These are phyloP conservation scores for Leishmania guyanensis DNA, from an alignment of 208 protist species.

Conservation along the genomic window DNA sequence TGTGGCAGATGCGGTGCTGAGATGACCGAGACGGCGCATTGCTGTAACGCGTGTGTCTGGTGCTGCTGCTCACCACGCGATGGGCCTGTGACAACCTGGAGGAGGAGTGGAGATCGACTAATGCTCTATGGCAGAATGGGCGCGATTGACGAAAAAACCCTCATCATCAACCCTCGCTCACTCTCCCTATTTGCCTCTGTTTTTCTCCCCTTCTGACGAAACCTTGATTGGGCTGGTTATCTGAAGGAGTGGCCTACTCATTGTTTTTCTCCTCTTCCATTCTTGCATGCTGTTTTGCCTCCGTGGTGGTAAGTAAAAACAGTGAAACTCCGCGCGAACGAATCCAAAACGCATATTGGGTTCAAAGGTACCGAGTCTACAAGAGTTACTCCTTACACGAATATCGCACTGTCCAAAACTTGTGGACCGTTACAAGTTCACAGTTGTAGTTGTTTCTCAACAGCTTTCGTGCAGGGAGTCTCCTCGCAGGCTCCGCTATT, in stretches of 20 bases:
- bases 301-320: background rate
- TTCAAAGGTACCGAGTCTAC: background rate
- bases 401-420: background rate
- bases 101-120: background rate
- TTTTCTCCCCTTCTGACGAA: background rate
- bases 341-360: background rate
- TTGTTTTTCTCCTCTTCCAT: background rate
- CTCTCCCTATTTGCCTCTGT: background rate
- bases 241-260: no score
- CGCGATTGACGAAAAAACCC: background rate
- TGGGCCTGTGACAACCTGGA: background rate
- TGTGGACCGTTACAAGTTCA: background rate
- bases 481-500: no score
- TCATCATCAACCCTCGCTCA: no score
- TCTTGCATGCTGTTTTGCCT: background rate
- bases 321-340: background rate
- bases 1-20: background rate
- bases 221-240: background rate
- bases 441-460: background rate
- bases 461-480: background rate
- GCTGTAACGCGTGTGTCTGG: background rate
- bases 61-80: background rate
- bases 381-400: background rate
- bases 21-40: background rate
- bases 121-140: background rate